Evolutionary conservation across 352 stramenopile genomes (phyloP).

Genomic region (Pythium scleroteichum): DNA sequence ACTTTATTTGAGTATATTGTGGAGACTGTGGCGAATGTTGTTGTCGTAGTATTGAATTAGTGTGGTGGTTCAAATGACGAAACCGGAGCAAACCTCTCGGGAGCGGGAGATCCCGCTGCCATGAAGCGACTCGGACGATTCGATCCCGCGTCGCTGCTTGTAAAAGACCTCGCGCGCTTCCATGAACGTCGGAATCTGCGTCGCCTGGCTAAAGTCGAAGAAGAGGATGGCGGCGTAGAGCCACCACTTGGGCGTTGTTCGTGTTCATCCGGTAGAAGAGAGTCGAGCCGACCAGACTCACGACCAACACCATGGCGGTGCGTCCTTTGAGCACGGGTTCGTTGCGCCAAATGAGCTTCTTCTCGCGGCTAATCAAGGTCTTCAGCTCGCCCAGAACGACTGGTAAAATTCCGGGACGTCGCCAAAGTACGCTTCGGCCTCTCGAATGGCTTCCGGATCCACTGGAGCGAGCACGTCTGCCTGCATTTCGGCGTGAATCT

Average conservation of each 20-base stretch:
- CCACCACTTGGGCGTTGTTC: conserved; percentile 30
- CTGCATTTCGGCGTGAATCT: conserved; percentile 26
- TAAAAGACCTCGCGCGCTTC: conserved; percentile 52
- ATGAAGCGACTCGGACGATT: too few relatives aligned
- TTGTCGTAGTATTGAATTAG: too few relatives aligned
- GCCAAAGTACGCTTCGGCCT: conserved; percentile 34
- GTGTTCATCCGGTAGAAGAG: conserved; percentile 31
- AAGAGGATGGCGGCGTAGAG: conserved; percentile 12
- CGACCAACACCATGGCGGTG: conserved; percentile 30
- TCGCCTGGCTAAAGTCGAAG: conserved; percentile 31
- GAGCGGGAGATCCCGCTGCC: too few relatives aligned
- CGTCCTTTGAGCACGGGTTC: conserved; percentile 30
- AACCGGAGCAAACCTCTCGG: too few relatives aligned
- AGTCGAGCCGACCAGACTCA: conserved; percentile 26
- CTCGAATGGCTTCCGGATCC: conserved; percentile 83
- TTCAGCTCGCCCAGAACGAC: conserved; percentile 18
- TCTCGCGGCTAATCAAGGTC: conserved; percentile 33
- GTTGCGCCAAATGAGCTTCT: conserved; percentile 49
- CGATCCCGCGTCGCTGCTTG: too few relatives aligned
- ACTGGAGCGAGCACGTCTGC: conserved; percentile 85
- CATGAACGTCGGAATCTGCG: conserved; percentile 65
- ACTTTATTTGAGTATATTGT: too few relatives aligned
- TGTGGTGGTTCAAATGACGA: too few relatives aligned
- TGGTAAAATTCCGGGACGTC: conserved; percentile 18
- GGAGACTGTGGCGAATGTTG: too few relatives aligned